Evolutionary conservation across 176 grass and related monocot genomes (phyloP).

Genomic region (Oryza glumipatula): DNA sequence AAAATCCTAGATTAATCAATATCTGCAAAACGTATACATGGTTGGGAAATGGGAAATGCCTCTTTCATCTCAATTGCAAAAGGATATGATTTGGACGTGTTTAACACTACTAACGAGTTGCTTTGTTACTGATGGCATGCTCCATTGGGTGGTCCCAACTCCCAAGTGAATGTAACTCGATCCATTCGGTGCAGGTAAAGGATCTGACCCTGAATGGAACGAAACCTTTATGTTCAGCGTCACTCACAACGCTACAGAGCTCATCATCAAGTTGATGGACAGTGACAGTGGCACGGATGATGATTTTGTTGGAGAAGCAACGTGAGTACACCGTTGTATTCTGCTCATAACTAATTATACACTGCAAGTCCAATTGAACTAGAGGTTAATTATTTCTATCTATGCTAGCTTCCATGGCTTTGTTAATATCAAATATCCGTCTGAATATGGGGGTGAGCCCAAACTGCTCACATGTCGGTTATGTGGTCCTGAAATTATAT

Average conservation of each 20-base stretch:
- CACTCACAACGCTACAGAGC: constrained; percentile 52
- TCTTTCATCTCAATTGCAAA: background rate
- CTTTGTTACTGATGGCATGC: background rate
- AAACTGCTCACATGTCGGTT: background rate
- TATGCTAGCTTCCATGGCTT: background rate
- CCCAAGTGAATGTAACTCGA: background rate
- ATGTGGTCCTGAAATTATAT: background rate
- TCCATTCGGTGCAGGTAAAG: constrained; percentile 56
- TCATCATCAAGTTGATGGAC: constrained; percentile 78
- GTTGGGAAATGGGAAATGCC: background rate
- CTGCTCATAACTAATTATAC: background rate
- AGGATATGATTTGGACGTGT: background rate
- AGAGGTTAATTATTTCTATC: background rate
- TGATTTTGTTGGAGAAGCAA: constrained; percentile 76
- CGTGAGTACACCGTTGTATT: constrained; percentile 45
- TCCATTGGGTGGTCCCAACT: background rate
- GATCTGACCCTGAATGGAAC: constrained; percentile 80
- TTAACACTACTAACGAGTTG: background rate
- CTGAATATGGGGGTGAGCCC: background rate
- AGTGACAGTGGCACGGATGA: constrained; percentile 63
- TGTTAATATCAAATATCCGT: background rate
- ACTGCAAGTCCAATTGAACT: background rate
- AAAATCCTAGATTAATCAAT: background rate
- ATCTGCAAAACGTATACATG: background rate
- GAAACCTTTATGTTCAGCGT: constrained; percentile 79